Evolutionary conservation across 1,284 basidiomycete genomes (phyloP).

Genomic region (Stygiomarasmius scandens): DNA sequence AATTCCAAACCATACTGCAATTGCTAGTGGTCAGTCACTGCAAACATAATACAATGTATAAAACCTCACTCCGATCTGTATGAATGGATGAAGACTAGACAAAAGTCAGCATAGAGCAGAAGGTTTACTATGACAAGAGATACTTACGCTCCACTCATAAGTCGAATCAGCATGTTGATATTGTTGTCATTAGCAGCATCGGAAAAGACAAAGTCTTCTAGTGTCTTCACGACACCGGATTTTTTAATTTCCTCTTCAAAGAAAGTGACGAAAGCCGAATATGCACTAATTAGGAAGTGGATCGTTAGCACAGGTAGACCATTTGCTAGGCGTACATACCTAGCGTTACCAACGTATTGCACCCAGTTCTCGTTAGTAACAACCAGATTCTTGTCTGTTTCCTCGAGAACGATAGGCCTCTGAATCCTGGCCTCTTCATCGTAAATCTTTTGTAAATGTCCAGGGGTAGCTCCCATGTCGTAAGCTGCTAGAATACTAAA

Average conservation of each 20-base stretch:
- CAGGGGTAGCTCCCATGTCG: conserved; percentile 59
- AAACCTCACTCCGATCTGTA: conserved; percentile 60
- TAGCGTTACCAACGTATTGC: conserved; percentile 54
- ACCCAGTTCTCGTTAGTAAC: conserved; percentile 56
- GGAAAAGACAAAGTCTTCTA: conserved; percentile 61
- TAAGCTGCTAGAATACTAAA: conserved; percentile 64
- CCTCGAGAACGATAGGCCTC: conserved; percentile 47
- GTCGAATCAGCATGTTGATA: conserved; percentile 55
- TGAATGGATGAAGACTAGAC: conserved; percentile 60
- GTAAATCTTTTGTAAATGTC: conserved; percentile 56
- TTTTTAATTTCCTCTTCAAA: conserved; percentile 51
- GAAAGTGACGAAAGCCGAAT: conserved; percentile 58
- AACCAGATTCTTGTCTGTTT: conserved; percentile 25
- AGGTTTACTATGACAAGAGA: conserved; percentile 6
- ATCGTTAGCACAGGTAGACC: background rate
- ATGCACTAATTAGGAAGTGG: conserved; percentile 34
- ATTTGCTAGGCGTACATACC: conserved; percentile 36
- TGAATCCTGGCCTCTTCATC: conserved; percentile 43
- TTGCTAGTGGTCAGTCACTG: background rate
- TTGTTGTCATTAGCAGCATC: conserved; percentile 49
- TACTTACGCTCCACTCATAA: conserved; percentile 59
- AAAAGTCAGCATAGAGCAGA: conserved; percentile 6
- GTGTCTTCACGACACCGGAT: conserved; percentile 42
- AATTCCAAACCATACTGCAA: conserved; percentile 66
- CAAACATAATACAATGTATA: background rate